Evolutionary conservation across 352 stramenopile genomes (phyloP).

Genomic region (Phytophthora syringae): DNA sequence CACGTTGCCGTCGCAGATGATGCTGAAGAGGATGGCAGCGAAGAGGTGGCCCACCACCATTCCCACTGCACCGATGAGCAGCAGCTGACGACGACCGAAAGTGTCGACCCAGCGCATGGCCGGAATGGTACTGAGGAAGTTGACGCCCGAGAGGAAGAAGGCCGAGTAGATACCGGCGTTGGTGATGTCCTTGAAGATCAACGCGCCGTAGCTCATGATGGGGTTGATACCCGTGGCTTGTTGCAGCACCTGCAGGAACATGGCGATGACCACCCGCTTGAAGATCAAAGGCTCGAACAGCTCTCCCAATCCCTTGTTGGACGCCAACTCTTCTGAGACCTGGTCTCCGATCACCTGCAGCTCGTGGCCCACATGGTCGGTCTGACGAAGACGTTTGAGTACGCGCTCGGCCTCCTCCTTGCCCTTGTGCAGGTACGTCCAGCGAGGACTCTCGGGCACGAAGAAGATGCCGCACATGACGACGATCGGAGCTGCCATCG

Average conservation of each 20-base stretch:
- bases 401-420: slow-evolving; percentile 28
- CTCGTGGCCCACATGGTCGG: slow-evolving; percentile 33
- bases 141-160: too few species aligned
- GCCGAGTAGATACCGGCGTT: too few species aligned
- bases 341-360: slow-evolving; percentile 46
- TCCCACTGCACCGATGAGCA: slow-evolving; percentile 40
- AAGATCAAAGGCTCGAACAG: slow-evolving; percentile 30
- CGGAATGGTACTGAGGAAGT: slow-evolving; percentile 41
- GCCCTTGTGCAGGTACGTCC: slow-evolving; percentile 34
- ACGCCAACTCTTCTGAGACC: slow-evolving; percentile 25
- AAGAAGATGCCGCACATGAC: slow-evolving; percentile 43
- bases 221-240: slow-evolving; percentile 44
- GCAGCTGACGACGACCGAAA: slow-evolving; percentile 35
- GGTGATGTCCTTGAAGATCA: too few species aligned
- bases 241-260: slow-evolving; percentile 40
- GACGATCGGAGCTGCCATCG: slow-evolving; percentile 29
- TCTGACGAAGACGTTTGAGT: slow-evolving; percentile 35
- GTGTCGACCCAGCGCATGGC: slow-evolving; percentile 43
- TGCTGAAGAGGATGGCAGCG: too few species aligned
- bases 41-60: not conserved
- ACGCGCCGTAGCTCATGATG: slow-evolving; percentile 37
- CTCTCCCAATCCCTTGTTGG: slow-evolving; percentile 23
- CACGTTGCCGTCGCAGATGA: too few species aligned
- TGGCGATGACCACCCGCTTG: slow-evolving; percentile 34
- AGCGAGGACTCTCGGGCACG: slow-evolving; percentile 44